Evolutionary conservation across 129 eudicot genomes (phyloP), one percentile per base, ranked within the genome.

Genomic region (Deinandra increscens): DNA sequence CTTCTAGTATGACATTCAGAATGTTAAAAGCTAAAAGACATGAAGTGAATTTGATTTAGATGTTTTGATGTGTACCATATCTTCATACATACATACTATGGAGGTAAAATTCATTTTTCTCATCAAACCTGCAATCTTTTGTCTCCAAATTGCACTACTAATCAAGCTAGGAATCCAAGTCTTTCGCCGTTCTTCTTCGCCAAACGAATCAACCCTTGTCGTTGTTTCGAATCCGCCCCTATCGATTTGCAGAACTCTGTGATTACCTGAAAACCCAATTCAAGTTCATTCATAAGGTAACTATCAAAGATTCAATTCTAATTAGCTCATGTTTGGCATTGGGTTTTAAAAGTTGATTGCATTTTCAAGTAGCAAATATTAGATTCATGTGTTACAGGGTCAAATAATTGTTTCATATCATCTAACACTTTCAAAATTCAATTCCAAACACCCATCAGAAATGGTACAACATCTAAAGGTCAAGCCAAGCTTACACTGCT

Each of bases 161-260:
- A 9, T 48, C 53, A 93, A 13, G 98, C 95, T 45, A 93, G 88
- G 36, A 93, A 93, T 20, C 96, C 98, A 7, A 93, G 91, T 73
- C 65, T 84, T 68, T 93, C 98, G 20, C 98, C 98, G 36, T 93
- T 93, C 79, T 93, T 93, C 91, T 93, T 93, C 2, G 98, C 98
- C 74, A 93, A 63, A 37, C 98, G 85, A 78, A 93, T 93, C 43
- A 93, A 81, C 71, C 98, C 98, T 80, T 93, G 98, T 60, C 98
- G 81, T 87, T 93, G 98, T 31, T 93, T 93, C 11, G 81, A 22
- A 80, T 93, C 98, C 45, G 98, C 98, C 63, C 98, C 98, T 50
- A 93, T 93, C 22, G 98, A 79, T 76, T 93, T 93, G 86, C 96
- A 93, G 81, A 93, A 93, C 72, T 93, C 98, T 0, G 85, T 93